phyloP scores from a whole-genome alignment of 768 basidiomycete species.

The Panaeolus cyanescens region DNA sequence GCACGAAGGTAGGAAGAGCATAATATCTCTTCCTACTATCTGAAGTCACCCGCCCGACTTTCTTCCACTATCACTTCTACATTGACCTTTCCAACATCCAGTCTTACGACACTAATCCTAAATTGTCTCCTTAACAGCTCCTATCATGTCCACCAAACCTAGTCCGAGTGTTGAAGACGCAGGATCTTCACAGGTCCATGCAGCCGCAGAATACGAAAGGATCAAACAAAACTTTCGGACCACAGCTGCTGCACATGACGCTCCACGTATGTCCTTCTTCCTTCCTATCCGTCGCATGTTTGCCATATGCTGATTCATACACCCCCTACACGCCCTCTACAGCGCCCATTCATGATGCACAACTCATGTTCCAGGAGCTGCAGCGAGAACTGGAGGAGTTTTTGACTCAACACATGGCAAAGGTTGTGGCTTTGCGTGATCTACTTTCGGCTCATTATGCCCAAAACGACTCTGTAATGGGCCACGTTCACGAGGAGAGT shows the following conservation, averaged over 20 bases:
- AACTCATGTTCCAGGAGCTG: conserved; percentile 19
- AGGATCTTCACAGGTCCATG: not conserved
- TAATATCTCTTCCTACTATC: conserved; percentile 1
- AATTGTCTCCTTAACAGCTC: not conserved
- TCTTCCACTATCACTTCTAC: not conserved
- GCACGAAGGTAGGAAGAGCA: not conserved
- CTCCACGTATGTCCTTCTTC: conserved; percentile 11
- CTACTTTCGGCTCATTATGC: not conserved
- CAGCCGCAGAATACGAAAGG: conserved; percentile 16
- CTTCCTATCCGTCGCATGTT: not conserved
- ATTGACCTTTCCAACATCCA: not conserved
- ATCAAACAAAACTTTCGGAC: conserved; percentile 22
- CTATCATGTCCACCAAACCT: not conserved
- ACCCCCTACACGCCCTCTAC: not conserved
- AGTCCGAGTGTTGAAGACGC: not conserved
- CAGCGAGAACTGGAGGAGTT: conserved; percentile 25
- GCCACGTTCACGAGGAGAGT: not conserved
- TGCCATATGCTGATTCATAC: not conserved
- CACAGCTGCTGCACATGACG: conserved; percentile 15
- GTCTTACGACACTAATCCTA: not conserved
- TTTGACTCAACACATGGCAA: conserved; percentile 17
- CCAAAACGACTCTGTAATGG: not conserved
- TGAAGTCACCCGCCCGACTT: not conserved
- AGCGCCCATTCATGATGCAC: conserved; percentile 17
- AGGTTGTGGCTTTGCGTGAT: conserved; percentile 9